Conservation (phyloP, 495 filamentous ascomycete genomes). For the Penicillium cinerascens region DNA sequence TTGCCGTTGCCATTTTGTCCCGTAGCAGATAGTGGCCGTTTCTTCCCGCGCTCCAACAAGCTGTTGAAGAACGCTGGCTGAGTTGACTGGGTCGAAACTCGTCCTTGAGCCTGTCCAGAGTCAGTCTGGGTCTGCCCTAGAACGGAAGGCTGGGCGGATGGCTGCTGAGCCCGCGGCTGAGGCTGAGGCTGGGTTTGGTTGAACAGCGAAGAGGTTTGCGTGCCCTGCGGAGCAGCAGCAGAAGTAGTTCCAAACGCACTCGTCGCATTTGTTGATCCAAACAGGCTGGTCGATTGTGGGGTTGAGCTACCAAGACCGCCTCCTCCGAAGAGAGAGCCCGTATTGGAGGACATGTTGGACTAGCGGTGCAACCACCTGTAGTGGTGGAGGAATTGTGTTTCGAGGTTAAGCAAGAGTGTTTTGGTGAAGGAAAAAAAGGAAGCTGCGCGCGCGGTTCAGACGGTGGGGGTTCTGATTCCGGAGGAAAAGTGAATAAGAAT, state of each 20-base stretch:
- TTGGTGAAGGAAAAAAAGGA: constrained; percentile 12
- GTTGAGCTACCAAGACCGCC: constrained; percentile 29
- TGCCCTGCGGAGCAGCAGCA: constrained; percentile 19
- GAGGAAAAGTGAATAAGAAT: not conserved
- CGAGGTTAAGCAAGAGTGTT: not conserved
- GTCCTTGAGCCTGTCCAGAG: constrained; percentile 16
- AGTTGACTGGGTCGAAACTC: constrained; percentile 29
- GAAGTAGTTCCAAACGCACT: constrained; percentile 26
- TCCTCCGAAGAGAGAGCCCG: constrained; percentile 36
- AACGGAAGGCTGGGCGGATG: constrained; percentile 28
- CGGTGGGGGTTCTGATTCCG: not conserved
- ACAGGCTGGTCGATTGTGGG: constrained; percentile 27
- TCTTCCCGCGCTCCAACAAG: constrained; percentile 70
- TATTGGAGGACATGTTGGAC: constrained; percentile 21
- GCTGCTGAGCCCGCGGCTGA: constrained; percentile 15
- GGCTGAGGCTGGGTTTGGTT: constrained; percentile 30
- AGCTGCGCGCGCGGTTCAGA: not conserved
- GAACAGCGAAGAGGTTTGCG: constrained; percentile 28
- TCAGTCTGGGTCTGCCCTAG: constrained; percentile 29
- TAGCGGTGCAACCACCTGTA: not conserved
- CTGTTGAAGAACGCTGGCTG: constrained; percentile 82
- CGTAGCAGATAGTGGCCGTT: constrained; percentile 39
- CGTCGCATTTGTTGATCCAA: constrained; percentile 32
- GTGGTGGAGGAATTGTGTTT: not conserved
- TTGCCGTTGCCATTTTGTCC: constrained; percentile 37